Conservation (phyloP, 495 filamentous ascomycete genomes). For the Hypomontagnella monticulosa region DNA sequence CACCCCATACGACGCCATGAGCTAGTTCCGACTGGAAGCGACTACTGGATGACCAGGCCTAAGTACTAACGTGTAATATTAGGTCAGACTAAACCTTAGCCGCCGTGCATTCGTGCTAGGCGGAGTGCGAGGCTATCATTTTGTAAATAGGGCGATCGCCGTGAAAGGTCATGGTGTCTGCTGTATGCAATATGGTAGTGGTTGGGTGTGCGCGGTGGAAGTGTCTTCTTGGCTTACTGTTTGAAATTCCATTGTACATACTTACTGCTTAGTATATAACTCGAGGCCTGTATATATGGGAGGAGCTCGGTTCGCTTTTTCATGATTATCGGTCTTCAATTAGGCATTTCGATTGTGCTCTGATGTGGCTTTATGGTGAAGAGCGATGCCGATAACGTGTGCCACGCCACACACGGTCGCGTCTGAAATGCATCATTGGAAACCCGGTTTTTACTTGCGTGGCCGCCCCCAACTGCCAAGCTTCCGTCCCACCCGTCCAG, state of each 20-base stretch:
- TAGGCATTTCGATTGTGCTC: not conserved
- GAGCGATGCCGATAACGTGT: no score
- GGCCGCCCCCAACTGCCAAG: no score
- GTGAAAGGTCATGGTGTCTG: not conserved
- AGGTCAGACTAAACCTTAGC: slow-evolving; percentile 11
- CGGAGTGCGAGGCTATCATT: slow-evolving; percentile 46
- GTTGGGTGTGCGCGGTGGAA: no score
- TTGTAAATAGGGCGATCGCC: slow-evolving; percentile 41
- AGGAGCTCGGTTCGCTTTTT: slow-evolving; percentile 12
- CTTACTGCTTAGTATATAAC: slow-evolving; percentile 16
- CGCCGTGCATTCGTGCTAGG: slow-evolving; percentile 48
- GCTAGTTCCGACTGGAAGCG: slow-evolving; percentile 2
- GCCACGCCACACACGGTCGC: no score
- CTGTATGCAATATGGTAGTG: not conserved
- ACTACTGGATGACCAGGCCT: not conserved
- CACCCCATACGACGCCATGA: no score
- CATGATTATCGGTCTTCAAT: not conserved
- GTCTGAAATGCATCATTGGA: no score
- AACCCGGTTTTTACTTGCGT: no score
- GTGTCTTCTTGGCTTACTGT: slow-evolving; percentile 2
- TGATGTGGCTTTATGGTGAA: not conserved
- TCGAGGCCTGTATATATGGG: slow-evolving; percentile 31
- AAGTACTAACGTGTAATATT: slow-evolving; percentile 22
- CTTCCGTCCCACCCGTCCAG: no score
- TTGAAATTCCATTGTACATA: slow-evolving; percentile 31